These are phyloP conservation scores for Rhodotorula babjevae DNA, from an alignment of 768 basidiomycete genomes.

Conservation along the genomic window DNA sequence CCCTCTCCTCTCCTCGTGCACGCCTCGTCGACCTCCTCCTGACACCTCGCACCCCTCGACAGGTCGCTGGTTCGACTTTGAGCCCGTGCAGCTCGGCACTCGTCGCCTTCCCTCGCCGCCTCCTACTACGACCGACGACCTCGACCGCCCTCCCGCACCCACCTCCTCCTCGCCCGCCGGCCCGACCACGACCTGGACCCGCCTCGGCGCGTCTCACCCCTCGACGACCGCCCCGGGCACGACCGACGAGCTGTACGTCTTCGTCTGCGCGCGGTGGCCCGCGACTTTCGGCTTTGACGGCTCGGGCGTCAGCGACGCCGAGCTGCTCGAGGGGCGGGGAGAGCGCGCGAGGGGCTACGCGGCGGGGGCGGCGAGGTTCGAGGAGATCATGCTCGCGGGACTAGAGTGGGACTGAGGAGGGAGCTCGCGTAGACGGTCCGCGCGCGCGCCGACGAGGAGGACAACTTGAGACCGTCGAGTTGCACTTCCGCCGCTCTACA, in stretches of 20 bases:
- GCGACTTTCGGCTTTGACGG: conserved; percentile 56
- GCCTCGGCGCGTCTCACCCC: conserved; percentile 25
- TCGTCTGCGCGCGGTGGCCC: conserved; percentile 58
- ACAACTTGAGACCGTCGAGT: no score
- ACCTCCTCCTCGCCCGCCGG: neutral
- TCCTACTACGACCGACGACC: neutral
- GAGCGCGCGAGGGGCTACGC: neutral
- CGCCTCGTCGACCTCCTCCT: no score
- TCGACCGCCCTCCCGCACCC: neutral
- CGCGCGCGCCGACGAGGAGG: no score
- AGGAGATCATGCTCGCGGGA: conserved; percentile 23
- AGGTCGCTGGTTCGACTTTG: conserved; percentile 51
- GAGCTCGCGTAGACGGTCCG: no score
- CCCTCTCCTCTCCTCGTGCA: neutral
- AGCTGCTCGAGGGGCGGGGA: conserved; percentile 55
- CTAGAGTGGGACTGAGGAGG: conserved; percentile 15
- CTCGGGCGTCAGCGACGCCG: conserved; percentile 48
- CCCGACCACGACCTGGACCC: conserved; percentile 12
- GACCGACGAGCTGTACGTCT: conserved; percentile 54
- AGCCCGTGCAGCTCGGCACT: conserved; percentile 36
- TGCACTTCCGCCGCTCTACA: no score
- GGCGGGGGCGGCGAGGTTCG: conserved; percentile 9
- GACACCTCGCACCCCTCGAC: no score
- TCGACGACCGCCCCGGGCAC: neutral
- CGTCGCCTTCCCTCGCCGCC: neutral